Percentiles rank a stretch among this genome's conserved stretches.
phyloP scores from a whole-genome alignment of 176 grass and related monocot genomes.

The Oryza punctata region DNA sequence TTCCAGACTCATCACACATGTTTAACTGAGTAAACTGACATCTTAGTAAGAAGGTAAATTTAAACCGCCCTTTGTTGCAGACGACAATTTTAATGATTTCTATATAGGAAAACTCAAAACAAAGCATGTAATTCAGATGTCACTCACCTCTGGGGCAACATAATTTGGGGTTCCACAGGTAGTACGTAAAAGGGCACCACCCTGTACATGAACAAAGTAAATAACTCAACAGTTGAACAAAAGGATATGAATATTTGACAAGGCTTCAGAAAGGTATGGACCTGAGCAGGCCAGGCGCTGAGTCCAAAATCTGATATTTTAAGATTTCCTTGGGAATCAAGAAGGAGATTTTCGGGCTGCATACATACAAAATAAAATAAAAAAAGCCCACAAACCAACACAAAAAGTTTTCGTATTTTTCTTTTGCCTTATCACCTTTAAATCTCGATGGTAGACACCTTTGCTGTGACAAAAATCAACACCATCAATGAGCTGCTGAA shows the following conservation, averaged over 20 bases:
- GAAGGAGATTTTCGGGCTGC: constrained; percentile 98
- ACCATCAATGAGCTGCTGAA: constrained; percentile 98
- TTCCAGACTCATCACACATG: background rate
- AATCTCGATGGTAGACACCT: constrained; percentile 93
- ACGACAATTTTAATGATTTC: constrained; percentile 21
- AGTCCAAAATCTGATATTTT: constrained; percentile 99
- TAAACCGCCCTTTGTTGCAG: constrained; percentile 9
- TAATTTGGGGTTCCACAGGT: constrained; percentile 99
- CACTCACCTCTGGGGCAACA: constrained; percentile 93
- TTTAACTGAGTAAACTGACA: background rate
- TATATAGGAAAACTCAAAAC: constrained; percentile 7
- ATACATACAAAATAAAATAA: constrained; percentile 44
- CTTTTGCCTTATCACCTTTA: constrained; percentile 61
- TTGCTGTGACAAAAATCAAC: constrained; percentile 92
- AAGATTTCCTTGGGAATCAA: constrained; percentile 94
- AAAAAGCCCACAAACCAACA: constrained; percentile 25
- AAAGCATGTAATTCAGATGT: constrained; percentile 31
- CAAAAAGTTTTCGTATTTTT: constrained; percentile 10
- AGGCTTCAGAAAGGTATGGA: constrained; percentile 45
- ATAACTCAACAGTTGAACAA: constrained; percentile 14
- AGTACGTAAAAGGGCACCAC: constrained; percentile 65
- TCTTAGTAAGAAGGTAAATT: constrained; percentile 8
- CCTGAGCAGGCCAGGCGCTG: constrained; percentile 87
- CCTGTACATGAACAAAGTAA: constrained; percentile 56
- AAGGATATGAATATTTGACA: background rate